Conservation (phyloP, 352 stramenopile species). For the Pythium aquatile region DNA sequence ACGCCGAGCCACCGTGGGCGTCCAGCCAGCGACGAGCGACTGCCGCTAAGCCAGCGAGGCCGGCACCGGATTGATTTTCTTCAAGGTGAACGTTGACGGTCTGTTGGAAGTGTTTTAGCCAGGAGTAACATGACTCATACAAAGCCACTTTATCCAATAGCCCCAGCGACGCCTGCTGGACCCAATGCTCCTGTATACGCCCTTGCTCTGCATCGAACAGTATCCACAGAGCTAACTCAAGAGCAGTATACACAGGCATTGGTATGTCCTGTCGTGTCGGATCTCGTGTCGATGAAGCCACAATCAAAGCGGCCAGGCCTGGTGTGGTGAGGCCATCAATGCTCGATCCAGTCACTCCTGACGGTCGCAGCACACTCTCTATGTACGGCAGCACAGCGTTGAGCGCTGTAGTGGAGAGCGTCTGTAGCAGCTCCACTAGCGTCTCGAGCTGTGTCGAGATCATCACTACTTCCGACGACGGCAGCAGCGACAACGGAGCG, state of each 20-base stretch:
- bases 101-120: slow-evolving; percentile 8
- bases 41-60: not conserved
- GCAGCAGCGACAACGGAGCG: slow-evolving; percentile 10
- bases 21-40: not conserved
- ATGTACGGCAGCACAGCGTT: slow-evolving; percentile 1
- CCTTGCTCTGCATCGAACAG: slow-evolving; percentile 7
- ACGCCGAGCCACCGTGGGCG: not conserved
- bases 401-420: not conserved
- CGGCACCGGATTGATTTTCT: not conserved
- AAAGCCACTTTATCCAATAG: slow-evolving; percentile 17
- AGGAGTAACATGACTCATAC: slow-evolving; percentile 16
- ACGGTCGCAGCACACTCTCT: not conserved
- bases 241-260: not conserved
- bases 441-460: not conserved
- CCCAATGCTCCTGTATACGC: slow-evolving; percentile 2
- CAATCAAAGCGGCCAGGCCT: not conserved
- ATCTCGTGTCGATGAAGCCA: not conserved
- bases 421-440: slow-evolving; percentile 9
- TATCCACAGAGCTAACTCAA: slow-evolving; percentile 10
- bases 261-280: not conserved
- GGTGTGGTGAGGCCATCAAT: not conserved
- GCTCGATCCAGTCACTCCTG: too few relatives aligned
- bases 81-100: slow-evolving; percentile 1
- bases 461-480: not conserved
- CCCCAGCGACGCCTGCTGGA: slow-evolving; percentile 4